Conservation (phyloP, 495 filamentous ascomycete genomes). For the Aspergillus sparsus region DNA sequence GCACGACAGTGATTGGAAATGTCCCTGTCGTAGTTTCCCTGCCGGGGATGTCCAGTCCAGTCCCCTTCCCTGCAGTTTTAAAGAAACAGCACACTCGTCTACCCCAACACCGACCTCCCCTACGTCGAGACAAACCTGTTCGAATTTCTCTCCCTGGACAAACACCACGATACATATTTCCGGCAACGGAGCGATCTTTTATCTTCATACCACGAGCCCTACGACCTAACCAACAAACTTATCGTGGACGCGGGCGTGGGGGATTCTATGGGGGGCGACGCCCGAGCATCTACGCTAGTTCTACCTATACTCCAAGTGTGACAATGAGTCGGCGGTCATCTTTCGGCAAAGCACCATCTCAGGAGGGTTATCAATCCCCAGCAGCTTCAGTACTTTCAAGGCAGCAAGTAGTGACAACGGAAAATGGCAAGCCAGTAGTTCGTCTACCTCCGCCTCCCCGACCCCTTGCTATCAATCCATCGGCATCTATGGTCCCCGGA, state of each 20-base stretch:
- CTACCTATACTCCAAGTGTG: constrained; percentile 84
- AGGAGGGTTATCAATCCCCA: constrained; percentile 74
- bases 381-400: constrained; percentile 74
- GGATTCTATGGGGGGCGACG: constrained; percentile 71
- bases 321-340: constrained; percentile 92
- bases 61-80: constrained; percentile 68
- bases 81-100: constrained; percentile 88
- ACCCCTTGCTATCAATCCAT: constrained; percentile 36
- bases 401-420: constrained; percentile 56
- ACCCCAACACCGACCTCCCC: constrained; percentile 89
- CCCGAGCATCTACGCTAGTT: constrained; percentile 78
- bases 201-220: constrained; percentile 96
- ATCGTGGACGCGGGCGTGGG: constrained; percentile 66
- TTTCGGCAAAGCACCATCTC: constrained; percentile 70
- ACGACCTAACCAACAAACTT: constrained; percentile 86
- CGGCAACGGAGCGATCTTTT: constrained; percentile 84
- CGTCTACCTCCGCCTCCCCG: constrained; percentile 71
- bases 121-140: constrained; percentile 95
- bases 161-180: constrained; percentile 83
- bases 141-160: constrained; percentile 85
- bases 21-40: constrained; percentile 80
- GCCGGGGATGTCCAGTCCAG: constrained; percentile 69
- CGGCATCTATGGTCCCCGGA: constrained; percentile 29
- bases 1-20: constrained; percentile 69
- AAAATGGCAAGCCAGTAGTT: constrained; percentile 74